Evolutionary conservation across 2,329 filamentous ascomycete species (phyloP).

Genomic region (Dothistroma septosporum): DNA sequence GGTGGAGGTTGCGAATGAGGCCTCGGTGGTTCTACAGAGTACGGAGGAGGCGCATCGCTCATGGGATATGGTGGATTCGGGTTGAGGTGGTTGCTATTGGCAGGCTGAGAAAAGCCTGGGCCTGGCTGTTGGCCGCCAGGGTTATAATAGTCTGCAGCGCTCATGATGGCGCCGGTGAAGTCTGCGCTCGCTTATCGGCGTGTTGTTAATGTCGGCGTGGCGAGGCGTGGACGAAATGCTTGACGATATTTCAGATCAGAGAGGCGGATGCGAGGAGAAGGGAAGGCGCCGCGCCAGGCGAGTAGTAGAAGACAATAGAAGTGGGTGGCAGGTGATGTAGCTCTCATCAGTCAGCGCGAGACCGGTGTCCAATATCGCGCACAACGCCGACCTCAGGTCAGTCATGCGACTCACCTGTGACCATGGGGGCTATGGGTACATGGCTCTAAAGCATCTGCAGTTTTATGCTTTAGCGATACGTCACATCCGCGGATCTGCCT

Average conservation of each 20-base stretch:
- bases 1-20: conserved; percentile 31
- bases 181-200: neutral
- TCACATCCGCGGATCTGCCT: neutral
- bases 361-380: neutral
- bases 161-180: conserved; percentile 18
- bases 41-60: conserved; percentile 31
- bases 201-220: neutral
- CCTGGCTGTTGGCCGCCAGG: conserved; percentile 12
- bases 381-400: neutral
- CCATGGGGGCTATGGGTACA: neutral
- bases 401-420: neutral
- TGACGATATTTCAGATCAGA: neutral
- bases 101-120: conserved; percentile 10
- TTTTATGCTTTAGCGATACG: neutral
- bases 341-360: neutral
- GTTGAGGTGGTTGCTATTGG: conserved; percentile 10
- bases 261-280: neutral
- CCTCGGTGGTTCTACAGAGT: conserved; percentile 22
- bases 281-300: neutral
- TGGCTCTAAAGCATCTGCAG: neutral
- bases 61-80: conserved; percentile 28
- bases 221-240: neutral
- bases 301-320: neutral
- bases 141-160: conserved; percentile 30
- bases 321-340: neutral